These are phyloP conservation scores for Schizosaccharomyces osmophilus DNA, from an alignment of 805 yeast species.

Conservation along the genomic window DNA sequence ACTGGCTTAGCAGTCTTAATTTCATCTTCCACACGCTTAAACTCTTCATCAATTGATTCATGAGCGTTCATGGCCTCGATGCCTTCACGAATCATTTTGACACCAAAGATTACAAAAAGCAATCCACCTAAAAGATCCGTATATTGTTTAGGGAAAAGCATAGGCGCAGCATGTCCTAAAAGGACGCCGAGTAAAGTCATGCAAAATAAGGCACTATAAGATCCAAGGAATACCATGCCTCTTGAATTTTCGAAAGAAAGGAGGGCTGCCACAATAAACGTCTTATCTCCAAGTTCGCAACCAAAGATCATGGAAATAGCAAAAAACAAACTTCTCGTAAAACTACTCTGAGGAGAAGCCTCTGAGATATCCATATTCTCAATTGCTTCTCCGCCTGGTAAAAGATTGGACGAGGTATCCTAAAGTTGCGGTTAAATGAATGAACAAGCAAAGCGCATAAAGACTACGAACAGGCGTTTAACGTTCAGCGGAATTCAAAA, in stretches of 20 bases:
- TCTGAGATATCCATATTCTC: background rate
- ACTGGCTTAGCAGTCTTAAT: constrained; percentile 31
- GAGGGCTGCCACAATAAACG: constrained; percentile 84
- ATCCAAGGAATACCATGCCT: constrained; percentile 63
- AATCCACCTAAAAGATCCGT: constrained; percentile 65
- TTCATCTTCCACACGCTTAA: constrained; percentile 93
- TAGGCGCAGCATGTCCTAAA: constrained; percentile 76
- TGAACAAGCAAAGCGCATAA: too few relatives aligned
- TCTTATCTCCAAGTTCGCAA: constrained; percentile 94
- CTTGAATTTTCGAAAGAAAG: constrained; percentile 93
- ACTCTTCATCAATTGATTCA: constrained; percentile 77
- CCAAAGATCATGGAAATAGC: constrained; percentile 75
- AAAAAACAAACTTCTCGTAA: constrained; percentile 34
- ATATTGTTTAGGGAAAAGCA: constrained; percentile 50
- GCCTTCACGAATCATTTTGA: constrained; percentile 49
- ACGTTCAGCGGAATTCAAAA: too few relatives aligned
- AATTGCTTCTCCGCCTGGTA: too few relatives aligned
- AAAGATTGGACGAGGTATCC: too few relatives aligned
- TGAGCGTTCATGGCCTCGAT: constrained; percentile 46
- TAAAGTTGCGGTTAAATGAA: too few relatives aligned
- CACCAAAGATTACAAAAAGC: constrained; percentile 63
- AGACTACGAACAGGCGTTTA: too few relatives aligned
- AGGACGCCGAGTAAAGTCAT: constrained; percentile 84
- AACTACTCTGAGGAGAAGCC: constrained; percentile 10
- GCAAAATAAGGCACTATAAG: constrained; percentile 57